A percentile compares a stretch with the other conserved stretches of the same genome.
Evolutionary conservation across 495 filamentous ascomycete genomes (phyloP).

Genomic region (Penicillium verhagenii): DNA sequence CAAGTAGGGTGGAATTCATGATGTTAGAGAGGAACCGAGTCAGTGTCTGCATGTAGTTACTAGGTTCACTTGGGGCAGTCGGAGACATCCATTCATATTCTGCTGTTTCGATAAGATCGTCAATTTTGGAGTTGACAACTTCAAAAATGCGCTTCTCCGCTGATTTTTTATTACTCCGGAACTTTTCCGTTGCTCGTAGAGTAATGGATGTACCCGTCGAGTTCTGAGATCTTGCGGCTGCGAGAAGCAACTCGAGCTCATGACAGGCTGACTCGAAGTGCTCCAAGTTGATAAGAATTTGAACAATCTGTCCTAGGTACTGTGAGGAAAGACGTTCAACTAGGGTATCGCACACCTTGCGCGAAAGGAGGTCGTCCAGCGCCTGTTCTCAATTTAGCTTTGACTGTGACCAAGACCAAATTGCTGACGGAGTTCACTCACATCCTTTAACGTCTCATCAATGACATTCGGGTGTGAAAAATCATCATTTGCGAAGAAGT

Average conservation of each 20-base stretch:
- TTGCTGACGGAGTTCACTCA: conserved; percentile 27
- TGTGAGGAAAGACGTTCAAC: conserved; percentile 87
- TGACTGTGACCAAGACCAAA: neutral
- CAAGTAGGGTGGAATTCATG: conserved; percentile 90
- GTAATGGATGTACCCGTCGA: conserved; percentile 69
- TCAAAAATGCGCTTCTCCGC: conserved; percentile 98
- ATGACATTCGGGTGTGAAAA: conserved; percentile 84
- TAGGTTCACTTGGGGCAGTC: conserved; percentile 64
- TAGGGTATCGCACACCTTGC: conserved; percentile 85
- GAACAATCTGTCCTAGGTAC: conserved; percentile 95
- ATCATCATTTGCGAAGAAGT: conserved; percentile 91
- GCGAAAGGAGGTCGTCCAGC: conserved; percentile 86
- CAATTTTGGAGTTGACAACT: conserved; percentile 97
- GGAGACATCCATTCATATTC: conserved; percentile 93
- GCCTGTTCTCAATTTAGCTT: conserved; percentile 42
- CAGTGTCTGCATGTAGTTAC: conserved; percentile 90
- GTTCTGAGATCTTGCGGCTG: conserved; percentile 73
- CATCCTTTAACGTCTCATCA: conserved; percentile 81
- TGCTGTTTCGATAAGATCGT: conserved; percentile 92
- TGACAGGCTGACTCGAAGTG: conserved; percentile 92
- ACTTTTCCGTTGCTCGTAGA: conserved; percentile 79
- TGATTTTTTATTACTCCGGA: conserved; percentile 86
- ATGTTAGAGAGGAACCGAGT: conserved; percentile 93
- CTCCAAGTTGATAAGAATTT: conserved; percentile 95
- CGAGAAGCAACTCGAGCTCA: conserved; percentile 80